Base-by-base conservation (phyloP, 176 grass and related monocot genomes). In the Oryza longistaminata region DNA sequence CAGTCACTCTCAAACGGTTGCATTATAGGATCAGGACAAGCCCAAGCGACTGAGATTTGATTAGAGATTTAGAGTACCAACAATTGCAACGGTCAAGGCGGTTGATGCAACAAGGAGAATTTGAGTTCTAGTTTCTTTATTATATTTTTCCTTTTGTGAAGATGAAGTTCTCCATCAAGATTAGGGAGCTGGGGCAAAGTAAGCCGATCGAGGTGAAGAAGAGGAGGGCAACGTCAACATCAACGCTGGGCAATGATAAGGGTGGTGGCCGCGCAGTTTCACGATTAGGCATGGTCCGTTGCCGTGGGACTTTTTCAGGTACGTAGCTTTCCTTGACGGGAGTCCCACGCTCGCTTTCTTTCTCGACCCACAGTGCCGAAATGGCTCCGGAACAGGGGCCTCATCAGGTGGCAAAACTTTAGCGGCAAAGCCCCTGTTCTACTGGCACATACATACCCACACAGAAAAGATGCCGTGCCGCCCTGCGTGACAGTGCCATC, bases 251-350 rank as follows among this genome's bases (percentile, higher is more conserved):
- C 44, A 55, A 42, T 53, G 73, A 58, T 85, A 55, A 13, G n/a
- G 64, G n/a, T 69, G 73, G 82, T 85, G 82, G 82, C 82, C 73
- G 73, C n/a, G 83, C 74, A 85, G 75, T 78, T 60, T 45, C 83
- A 71, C 83, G 75, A 78, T 27, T 22, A 62, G n/a, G 83, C 66
- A 78, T 60, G 74, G 73, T 64, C 74, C 83, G 50, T 78, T 64
- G 75, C 83, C 50, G 66, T 64, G 68, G 66, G 50, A 35, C 66
- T 71, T 77, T 77, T 71, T 78, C 17, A 71, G 83, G 46, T 71
- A 48, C 75, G 46, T 71, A 64, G 45, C 75, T 71, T 85, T 85
- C 73, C 64, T 58, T 69, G 53, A 58, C 14, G 67, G 55, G 7
- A 21, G 45, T 69, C 73, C 64, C 64, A 76, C 75, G 2, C 58